Percentiles rank a stretch among this genome's conserved stretches.
Conservation (phyloP, 1,284 basidiomycete genomes). For the Trichosporon faecale region DNA sequence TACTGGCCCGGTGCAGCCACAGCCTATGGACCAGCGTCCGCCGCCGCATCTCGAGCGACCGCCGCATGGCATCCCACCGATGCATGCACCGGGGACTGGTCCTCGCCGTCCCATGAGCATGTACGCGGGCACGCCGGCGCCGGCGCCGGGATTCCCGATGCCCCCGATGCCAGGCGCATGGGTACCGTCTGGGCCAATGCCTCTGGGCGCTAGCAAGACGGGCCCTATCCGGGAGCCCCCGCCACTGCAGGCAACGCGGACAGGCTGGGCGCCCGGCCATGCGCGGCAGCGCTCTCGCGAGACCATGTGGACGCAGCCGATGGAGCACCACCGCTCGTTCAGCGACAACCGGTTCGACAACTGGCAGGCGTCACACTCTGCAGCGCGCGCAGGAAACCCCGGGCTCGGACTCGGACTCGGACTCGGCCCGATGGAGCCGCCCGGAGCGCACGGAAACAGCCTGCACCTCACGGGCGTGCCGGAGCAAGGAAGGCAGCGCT, state of each 20-base stretch:
- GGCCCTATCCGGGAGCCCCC: background rate
- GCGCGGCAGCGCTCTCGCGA: background rate
- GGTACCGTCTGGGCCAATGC: background rate
- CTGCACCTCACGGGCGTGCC: background rate
- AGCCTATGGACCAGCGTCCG: background rate
- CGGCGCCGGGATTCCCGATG: background rate
- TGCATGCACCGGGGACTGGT: background rate
- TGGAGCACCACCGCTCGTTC: background rate
- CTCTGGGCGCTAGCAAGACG: background rate
- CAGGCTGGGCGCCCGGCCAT: background rate
- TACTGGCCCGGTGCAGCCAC: background rate
- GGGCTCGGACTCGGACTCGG: background rate
- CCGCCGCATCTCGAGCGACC: background rate
- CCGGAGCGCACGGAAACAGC: background rate
- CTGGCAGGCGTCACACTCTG: background rate
- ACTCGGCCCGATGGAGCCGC: background rate
- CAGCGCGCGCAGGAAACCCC: background rate
- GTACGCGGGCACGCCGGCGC: background rate
- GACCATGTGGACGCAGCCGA: background rate
- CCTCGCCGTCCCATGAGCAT: background rate
- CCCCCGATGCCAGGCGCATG: background rate
- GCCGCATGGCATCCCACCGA: background rate
- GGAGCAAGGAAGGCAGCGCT: background rate
- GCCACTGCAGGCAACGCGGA: background rate
- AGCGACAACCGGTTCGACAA: conserved; percentile 1